A percentile compares a stretch with the other conserved stretches of the same genome.
Evolutionary conservation across 371 early-diverging fungal genomes (phyloP).

Genomic region (Haplosporangium sp.): DNA sequence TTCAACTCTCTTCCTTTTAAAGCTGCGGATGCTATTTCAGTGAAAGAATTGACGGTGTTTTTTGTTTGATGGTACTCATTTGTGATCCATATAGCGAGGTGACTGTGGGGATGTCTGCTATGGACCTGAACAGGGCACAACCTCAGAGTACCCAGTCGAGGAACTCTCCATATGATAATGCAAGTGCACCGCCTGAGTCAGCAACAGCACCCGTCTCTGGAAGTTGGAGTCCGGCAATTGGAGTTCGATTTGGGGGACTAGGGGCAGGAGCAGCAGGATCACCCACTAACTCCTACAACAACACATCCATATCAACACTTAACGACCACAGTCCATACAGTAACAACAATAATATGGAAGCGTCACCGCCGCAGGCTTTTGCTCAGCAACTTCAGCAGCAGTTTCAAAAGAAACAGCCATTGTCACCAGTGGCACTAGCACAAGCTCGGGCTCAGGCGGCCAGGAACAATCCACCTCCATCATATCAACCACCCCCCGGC

Average conservation of each 20-base stretch:
- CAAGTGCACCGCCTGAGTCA: constrained; percentile 30
- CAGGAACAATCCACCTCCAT: too few relatives aligned
- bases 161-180: constrained; percentile 24
- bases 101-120: constrained; percentile 29
- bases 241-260: constrained; percentile 44
- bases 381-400: constrained; percentile 39
- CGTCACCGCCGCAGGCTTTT: constrained; percentile 12
- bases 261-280: too few relatives aligned
- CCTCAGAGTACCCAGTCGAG: constrained; percentile 16
- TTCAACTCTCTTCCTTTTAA: background rate
- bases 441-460: too few relatives aligned
- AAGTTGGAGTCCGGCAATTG: constrained; percentile 34
- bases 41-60: background rate
- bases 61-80: background rate
- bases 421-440: too few relatives aligned
- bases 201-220: constrained; percentile 1
- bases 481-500: too few relatives aligned
- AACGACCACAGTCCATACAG: background rate
- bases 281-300: background rate
- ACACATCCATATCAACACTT: constrained; percentile 6
- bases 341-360: constrained; percentile 4
- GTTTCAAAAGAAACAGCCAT: constrained; percentile 30
- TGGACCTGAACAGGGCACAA: constrained; percentile 31
- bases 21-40: too few relatives aligned
- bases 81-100: constrained; percentile 23